Base-by-base conservation (phyloP, 1,284 basidiomycete genomes). In the Leccinum cinnamomeum region DNA sequence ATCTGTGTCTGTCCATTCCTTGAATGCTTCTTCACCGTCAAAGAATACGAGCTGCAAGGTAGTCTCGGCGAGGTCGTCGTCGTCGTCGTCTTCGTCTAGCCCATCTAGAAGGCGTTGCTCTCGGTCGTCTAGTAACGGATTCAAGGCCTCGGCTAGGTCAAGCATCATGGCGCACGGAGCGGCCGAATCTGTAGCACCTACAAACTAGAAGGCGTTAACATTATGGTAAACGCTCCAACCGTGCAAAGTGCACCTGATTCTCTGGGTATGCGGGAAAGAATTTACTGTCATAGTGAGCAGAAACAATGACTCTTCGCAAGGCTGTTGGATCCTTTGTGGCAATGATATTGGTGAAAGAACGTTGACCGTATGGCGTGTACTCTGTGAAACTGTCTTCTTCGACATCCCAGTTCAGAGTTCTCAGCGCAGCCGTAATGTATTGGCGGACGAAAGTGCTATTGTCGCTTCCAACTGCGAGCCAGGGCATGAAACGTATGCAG, bases 121-220 rank as follows among this genome's bases (percentile, higher is more conserved):
- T n/a, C 90, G 83, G 20, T 82, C 79, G 37, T 89, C 81, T 11
- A 98, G 77, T 37, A 96, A 76, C 0, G 79, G 87, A 76, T 83
- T 87, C 44, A 98, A 76, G 3, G 90, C 79, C 75, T 94, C 89
- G 0, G 94, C 96, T 14, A 96, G 79, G 76, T 97, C 94, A 39
- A 97, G 83, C 79, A 98, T 85, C 78, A 98, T 89, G 2, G 95
- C 95, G 69, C 96, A 97, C 1, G 97, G 91, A 25, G 94, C 95
- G 1, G 97, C 97, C 7, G 95, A 98, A 76, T 99, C 97, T 5
- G 95, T 99, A 8, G 97, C 97, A 28, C 97, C 97, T 68, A 99
- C 81, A 74, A 99, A 99, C 92, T 94, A 78, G 62, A 51, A 56
- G 41, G 3, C 39, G 41, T 68, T 59, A 70, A 53, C 25, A 30